Percentiles rank a stretch among this genome's conserved stretches.
phyloP scores from a whole-genome alignment of 1,284 basidiomycete genomes.

The Sanghuangporus weigelae region DNA sequence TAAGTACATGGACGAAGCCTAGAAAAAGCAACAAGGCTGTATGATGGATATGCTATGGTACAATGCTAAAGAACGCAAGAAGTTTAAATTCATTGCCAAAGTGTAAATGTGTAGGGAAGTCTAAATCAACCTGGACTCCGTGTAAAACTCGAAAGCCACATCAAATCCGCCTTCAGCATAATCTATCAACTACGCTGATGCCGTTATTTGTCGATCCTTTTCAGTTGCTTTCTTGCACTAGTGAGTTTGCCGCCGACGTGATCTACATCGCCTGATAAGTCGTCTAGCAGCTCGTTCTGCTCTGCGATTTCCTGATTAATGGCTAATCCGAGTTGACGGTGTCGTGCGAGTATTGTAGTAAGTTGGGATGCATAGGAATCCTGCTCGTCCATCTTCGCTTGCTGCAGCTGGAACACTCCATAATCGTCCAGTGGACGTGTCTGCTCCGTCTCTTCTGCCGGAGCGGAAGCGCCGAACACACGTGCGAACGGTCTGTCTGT shows the following conservation, averaged over 20 bases:
- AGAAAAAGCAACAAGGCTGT: not conserved
- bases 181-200: not conserved
- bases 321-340: slow-evolving; percentile 83
- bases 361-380: slow-evolving; percentile 78
- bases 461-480: slow-evolving; percentile 65
- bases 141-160: not conserved
- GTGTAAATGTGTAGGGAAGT: too few relatives aligned
- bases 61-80: too few relatives aligned
- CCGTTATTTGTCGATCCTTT: slow-evolving; percentile 44
- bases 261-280: slow-evolving; percentile 71
- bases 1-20: not conserved
- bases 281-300: slow-evolving; percentile 87
- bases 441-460: slow-evolving; percentile 75
- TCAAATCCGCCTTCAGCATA: not conserved
- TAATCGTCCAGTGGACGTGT: slow-evolving; percentile 85
- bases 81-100: too few relatives aligned
- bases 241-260: slow-evolving; percentile 71
- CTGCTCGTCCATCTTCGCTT: slow-evolving; percentile 77
- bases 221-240: slow-evolving; percentile 77
- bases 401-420: slow-evolving; percentile 77
- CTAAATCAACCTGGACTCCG: not conserved
- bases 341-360: slow-evolving; percentile 78
- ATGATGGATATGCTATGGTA: too few relatives aligned
- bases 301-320: slow-evolving; percentile 80
- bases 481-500: slow-evolving; percentile 52